Base-by-base conservation (phyloP, 2,329 filamentous ascomycete genomes). In the Aspergillus aculeatus region DNA sequence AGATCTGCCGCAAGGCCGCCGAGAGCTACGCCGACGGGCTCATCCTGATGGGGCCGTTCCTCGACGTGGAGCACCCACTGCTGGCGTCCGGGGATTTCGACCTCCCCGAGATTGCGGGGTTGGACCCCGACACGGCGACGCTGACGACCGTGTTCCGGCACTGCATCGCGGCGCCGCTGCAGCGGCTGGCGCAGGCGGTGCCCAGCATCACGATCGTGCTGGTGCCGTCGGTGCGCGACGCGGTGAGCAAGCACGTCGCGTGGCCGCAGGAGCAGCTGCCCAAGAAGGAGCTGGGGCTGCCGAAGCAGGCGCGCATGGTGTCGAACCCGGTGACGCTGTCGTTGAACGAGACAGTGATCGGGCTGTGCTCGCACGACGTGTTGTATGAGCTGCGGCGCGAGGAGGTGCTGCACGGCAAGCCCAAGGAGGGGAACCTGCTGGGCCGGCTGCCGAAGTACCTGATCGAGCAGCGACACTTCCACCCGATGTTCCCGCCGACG, bases 261-360 rank as follows among this genome's bases (percentile, higher is more conserved):
- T 98, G 91, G 87, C 92, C 93, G 0, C 89, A 91, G 70, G 88
- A 91, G 71, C 84, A 86, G 29, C 85, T 96, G 47, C 81, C 82
- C 2, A 81, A 76, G 64, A 90, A 87, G 68, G 89, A 93, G 19
- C 83, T 96, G 6, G 91, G 90, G 4, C 82, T 98, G 5, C 89
- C 89, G 11, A 94, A 91, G 72, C 83, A 88, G 58, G 89, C 84
- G 11, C 87, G 85, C 57, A 85, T 96, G 67, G 86, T 97, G 16
- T 91, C 92, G 2, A 98, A 98, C 71, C 95, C 95, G 0, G 94
- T 96, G 82, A 92, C 90, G 9, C 77, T 98, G 3, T 91, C 87
- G 5, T 82, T 98, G 64, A 99, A 99, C 76, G 95, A 98, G 76
- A 84, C 89, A 48, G 83, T 94, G 1, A 77, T 97, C 26, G 92